Base-by-base conservation (phyloP, 129 eudicot species). In the Centaurea solstitialis region DNA sequence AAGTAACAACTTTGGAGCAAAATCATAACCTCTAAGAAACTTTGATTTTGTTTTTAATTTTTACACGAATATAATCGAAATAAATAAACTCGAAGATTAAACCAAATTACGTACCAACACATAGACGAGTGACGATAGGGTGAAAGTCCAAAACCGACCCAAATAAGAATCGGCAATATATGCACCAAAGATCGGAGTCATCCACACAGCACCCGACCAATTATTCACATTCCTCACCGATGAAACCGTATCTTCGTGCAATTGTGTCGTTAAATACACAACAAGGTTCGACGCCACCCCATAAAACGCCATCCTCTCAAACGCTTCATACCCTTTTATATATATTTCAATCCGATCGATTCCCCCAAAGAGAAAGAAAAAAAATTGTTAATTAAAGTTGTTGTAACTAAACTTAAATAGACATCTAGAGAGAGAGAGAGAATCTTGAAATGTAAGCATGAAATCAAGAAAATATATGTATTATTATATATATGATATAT, bases 81-180 rank as follows among this genome's bases (percentile, higher is more conserved):
- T 4, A 77, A 77, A 18, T 53, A 1, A 15, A 73, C 37, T 33
- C 5, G 33, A 57, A n/a, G 62, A 65, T 7, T 15, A 64, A 45
- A 5, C 39, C 18, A 45, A 69, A 11, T 17, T 22, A 74, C 85
- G 37, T 91, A 94, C 98, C 89, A 90, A 59, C 79, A 90, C 94
- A 74, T 94, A 94, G 41, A 94, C 85, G 83, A 94, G 75, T 74
- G 98, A 92, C 4, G 96, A 90, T 13, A 90, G 26, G 57, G 97
- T 92, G 86, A 94, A 94, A 13, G 98, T 94, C 98, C 98, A 94
- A 62, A 90, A 94, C 22, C 98, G 92, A 73, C 98, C 98, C 87
- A 94, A 76, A 86, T 87, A 94, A 17, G 98, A 85, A 89, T 94
- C 98, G 3, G 98, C 92, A 23, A 94, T 73, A 47, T 94, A 94